Evolutionary conservation across 2,329 filamentous ascomycete genomes (phyloP).

Genomic region (Colletotrichum sp.): DNA sequence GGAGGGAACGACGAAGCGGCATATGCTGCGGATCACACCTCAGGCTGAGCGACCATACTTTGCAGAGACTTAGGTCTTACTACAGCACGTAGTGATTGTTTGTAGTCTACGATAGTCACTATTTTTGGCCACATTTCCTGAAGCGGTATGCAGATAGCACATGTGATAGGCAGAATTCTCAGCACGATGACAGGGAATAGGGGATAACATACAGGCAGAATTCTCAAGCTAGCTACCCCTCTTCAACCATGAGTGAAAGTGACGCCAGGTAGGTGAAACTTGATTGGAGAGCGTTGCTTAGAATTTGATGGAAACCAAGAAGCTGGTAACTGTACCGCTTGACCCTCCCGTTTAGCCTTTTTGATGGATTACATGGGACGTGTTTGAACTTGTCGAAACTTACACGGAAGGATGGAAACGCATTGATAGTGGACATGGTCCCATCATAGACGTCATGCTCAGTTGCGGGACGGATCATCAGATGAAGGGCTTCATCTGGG

Average conservation of each 20-base stretch:
- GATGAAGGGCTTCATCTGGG: background rate
- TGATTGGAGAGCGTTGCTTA: background rate
- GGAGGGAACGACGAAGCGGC: background rate
- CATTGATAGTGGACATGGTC: background rate
- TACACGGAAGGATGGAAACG: background rate
- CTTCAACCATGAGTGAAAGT: background rate
- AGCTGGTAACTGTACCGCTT: background rate
- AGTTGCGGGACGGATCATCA: background rate
- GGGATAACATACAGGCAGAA: accelerated
- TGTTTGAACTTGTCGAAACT: background rate
- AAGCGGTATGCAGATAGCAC: background rate
- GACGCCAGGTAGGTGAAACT: background rate
- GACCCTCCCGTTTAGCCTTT: background rate
- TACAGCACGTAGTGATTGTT: background rate
- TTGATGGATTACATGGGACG: background rate
- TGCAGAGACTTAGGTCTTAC: background rate
- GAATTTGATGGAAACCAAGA: background rate
- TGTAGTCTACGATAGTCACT: background rate
- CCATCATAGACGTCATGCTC: background rate
- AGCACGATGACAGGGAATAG: background rate
- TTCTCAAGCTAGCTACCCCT: background rate
- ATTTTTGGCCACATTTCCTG: background rate
- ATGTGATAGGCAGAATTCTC: background rate
- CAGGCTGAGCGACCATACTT: slow-evolving; percentile 1
- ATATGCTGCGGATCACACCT: background rate